Evolutionary conservation across 192 early-diverging fungal species (phyloP), one percentile per base, ranked within the genome.

Genomic region (Gryganskiella cystojenkinii): DNA sequence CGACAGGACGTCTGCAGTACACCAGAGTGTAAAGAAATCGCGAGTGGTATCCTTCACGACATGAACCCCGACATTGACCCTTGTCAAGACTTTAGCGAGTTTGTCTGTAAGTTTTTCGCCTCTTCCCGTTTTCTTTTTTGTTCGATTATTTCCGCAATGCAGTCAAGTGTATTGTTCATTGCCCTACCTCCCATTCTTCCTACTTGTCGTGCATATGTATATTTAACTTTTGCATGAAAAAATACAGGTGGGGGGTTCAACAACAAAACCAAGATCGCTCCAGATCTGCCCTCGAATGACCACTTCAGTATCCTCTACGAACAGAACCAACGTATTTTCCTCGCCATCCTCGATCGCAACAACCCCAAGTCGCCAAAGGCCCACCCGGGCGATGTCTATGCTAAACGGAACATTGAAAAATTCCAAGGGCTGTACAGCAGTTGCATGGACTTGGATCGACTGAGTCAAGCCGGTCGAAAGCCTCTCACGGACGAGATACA

Each of bases 11-110:
- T 73, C 17, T 91, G 90, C 64, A 63, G 42, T 14, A 85, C 83
- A 27, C 80, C 61, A 7, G 76, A 83, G 10, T 91, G 90, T 74
- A 57, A 81, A 2, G n/a, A 71, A 0, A 79, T 73, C 8, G 86
- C 89, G 10, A 61, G 53, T 5, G 34, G 61, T 2, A 83, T 91
- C 40, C 45, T 90, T 19, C 15, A 33, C 3, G 81, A 81, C 22
- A 74, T 91, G 31, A 80, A 91, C 61, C 37, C 71, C 3, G 50
- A 59, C 19, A 80, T 65, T 0, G 84, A 91, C 67, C 89, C 90
- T 13, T 91, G 90, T 43, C 57, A 81, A 14, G 89, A 91, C 63
- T 91, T 91, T 65, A 87, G 81, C 65, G 70, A 85, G 56, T 91
- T 79, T 65, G 69, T 80, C 33, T 87, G 89, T 90, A 85, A 70